Evolutionary conservation across 2,329 filamentous ascomycete species (phyloP).

Genomic region (Botrytis hyacinthi): DNA sequence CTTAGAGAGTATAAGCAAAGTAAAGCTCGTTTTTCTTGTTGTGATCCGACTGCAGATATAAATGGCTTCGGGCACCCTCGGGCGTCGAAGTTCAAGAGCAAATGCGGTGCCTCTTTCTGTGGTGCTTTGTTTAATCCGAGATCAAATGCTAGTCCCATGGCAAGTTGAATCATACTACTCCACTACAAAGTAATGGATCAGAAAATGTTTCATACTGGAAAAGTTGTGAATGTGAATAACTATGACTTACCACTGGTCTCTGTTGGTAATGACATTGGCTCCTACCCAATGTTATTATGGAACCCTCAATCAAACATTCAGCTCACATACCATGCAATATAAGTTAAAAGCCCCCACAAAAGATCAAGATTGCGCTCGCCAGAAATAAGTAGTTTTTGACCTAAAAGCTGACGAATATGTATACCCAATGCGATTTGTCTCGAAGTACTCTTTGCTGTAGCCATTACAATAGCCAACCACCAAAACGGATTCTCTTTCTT

Average conservation of each 20-base stretch:
- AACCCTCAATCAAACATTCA: neutral
- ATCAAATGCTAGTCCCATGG: constrained; percentile 24
- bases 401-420: constrained; percentile 45
- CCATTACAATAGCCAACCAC: constrained; percentile 50
- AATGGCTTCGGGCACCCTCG: constrained; percentile 17
- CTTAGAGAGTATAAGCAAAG: constrained; percentile 49
- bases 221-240: too few relatives aligned
- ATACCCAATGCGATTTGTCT: constrained; percentile 44
- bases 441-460: constrained; percentile 45
- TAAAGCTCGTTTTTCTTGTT: constrained; percentile 51
- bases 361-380: constrained; percentile 53
- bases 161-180: constrained; percentile 24
- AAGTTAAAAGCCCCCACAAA: constrained; percentile 48
- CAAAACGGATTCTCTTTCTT: constrained; percentile 47
- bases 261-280: constrained; percentile 33
- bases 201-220: neutral
- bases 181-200: neutral
- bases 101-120: constrained; percentile 19
- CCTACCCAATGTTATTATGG: constrained; percentile 34
- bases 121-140: constrained; percentile 26
- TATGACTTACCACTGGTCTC: constrained; percentile 1
- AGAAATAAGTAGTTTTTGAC: constrained; percentile 48
- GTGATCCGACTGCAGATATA: constrained; percentile 39
- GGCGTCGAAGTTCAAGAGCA: constrained; percentile 13
- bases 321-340: constrained; percentile 12